A percentile compares a stretch with the other conserved stretches of the same genome.
Conservation (phyloP, 768 basidiomycete species). For the Phaffia australis region DNA sequence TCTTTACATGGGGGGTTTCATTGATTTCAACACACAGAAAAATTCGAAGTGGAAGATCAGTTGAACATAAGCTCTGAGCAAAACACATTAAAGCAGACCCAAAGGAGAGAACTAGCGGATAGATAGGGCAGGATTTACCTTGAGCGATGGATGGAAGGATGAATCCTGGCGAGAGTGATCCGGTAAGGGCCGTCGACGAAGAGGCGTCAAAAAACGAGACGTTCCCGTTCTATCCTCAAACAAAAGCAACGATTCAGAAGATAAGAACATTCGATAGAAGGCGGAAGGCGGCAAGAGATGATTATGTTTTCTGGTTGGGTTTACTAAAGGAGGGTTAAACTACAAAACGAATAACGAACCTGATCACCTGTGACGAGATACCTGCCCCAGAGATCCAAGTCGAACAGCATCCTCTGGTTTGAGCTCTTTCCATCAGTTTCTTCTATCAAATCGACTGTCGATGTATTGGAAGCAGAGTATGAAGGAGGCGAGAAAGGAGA, state of each 20-base stretch:
- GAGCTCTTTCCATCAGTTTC: conserved; percentile 42
- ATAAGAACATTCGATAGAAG: background rate
- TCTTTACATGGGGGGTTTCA: conserved; percentile 42
- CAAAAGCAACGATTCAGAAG: conserved; percentile 1
- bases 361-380: conserved; percentile 59
- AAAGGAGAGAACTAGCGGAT: background rate
- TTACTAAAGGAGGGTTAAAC: background rate
- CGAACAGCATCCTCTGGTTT: conserved; percentile 71
- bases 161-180: background rate
- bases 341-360: conserved; percentile 41
- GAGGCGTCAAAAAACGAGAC: conserved; percentile 49
- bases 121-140: background rate
- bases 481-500: background rate
- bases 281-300: background rate
- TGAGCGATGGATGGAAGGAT: background rate
- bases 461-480: too few relatives aligned
- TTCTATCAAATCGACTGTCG: conserved; percentile 22
- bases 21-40: background rate
- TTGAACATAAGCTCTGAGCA: background rate
- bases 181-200: background rate
- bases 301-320: background rate
- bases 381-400: conserved; percentile 57
- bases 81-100: background rate
- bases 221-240: conserved; percentile 46
- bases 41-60: too few relatives aligned